Evolutionary conservation across 225 moss, liverwort and hornwort species (phyloP).

Genomic region (Neckera pumila): DNA sequence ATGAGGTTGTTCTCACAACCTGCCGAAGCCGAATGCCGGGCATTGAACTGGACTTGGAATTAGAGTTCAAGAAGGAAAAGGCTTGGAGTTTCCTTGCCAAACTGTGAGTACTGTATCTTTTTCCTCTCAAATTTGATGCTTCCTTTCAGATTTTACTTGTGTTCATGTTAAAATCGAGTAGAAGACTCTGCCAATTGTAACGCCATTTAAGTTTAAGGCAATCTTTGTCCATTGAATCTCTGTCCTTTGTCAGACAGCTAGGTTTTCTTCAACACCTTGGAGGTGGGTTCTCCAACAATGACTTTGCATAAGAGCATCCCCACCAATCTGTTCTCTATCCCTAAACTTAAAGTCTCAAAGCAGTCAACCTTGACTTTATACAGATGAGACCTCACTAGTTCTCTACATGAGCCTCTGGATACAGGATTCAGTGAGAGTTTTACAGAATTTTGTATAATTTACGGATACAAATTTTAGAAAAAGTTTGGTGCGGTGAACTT

Average conservation of each 20-base stretch:
- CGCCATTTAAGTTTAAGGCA: not conserved
- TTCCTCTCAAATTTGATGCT: not conserved
- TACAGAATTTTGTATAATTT: no score
- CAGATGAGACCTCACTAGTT: no score
- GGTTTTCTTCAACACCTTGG: not conserved
- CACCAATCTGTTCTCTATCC: no score
- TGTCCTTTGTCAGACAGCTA: not conserved
- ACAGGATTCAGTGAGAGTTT: no score
- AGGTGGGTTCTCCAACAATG: not conserved
- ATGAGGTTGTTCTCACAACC: slow-evolving; percentile 1
- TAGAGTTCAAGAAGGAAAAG: slow-evolving; percentile 28
- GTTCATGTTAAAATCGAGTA: not conserved
- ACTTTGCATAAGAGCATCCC: not conserved
- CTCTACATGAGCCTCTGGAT: no score
- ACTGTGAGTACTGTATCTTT: slow-evolving; percentile 1
- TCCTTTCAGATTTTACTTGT: not conserved
- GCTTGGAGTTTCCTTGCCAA: not conserved
- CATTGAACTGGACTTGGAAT: slow-evolving; percentile 22
- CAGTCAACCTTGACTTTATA: no score
- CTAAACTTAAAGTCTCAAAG: no score
- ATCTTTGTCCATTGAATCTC: not conserved
- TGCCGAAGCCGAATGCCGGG: not conserved
- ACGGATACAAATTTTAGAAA: no score
- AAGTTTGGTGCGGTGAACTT: no score
- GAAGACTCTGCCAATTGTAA: not conserved